A percentile compares a stretch with the other conserved stretches of the same genome.
Evolutionary conservation across 2,329 filamentous ascomycete species (phyloP).

Genomic region (Stachybotrys chlorohalonatus): DNA sequence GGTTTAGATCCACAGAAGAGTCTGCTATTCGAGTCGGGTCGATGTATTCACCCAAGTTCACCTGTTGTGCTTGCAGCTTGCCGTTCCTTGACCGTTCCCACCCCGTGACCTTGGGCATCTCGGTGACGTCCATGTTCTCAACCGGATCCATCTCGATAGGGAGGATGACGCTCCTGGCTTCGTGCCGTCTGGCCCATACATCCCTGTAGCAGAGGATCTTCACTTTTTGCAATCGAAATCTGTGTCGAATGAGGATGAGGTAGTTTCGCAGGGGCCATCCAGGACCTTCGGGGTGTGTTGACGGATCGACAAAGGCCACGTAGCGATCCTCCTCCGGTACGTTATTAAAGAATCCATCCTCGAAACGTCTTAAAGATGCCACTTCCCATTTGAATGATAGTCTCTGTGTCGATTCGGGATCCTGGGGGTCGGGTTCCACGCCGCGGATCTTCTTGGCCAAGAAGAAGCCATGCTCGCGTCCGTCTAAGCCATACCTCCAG

Average conservation of each 20-base stretch:
- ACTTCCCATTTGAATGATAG: conserved; percentile 70
- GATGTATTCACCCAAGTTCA: conserved; percentile 87
- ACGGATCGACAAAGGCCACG: conserved; percentile 84
- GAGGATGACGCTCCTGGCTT: conserved; percentile 73
- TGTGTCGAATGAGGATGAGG: conserved; percentile 71
- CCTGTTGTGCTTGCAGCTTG: conserved; percentile 68
- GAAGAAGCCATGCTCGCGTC: conserved; percentile 88
- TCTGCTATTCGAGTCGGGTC: conserved; percentile 82
- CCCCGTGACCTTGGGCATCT: conserved; percentile 84
- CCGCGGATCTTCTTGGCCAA: conserved; percentile 67
- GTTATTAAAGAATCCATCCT: conserved; percentile 77
- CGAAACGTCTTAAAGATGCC: conserved; percentile 66
- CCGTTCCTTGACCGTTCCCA: conserved; percentile 82
- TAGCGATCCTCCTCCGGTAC: conserved; percentile 66
- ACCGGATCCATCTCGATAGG: conserved; percentile 48
- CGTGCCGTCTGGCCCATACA: conserved; percentile 65
- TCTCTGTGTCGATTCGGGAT: conserved; percentile 28
- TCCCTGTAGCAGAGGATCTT: conserved; percentile 91
- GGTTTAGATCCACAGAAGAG: conserved; percentile 88
- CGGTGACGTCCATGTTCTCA: conserved; percentile 30
- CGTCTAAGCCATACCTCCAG: conserved; percentile 76
- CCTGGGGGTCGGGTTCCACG: conserved; percentile 33
- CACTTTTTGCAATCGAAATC: conserved; percentile 67
- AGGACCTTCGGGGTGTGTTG: conserved; percentile 77
- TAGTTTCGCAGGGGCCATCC: conserved; percentile 92